Evolutionary conservation across 2,329 filamentous ascomycete genomes (phyloP).

Genomic region (Colletotrichum sidae): DNA sequence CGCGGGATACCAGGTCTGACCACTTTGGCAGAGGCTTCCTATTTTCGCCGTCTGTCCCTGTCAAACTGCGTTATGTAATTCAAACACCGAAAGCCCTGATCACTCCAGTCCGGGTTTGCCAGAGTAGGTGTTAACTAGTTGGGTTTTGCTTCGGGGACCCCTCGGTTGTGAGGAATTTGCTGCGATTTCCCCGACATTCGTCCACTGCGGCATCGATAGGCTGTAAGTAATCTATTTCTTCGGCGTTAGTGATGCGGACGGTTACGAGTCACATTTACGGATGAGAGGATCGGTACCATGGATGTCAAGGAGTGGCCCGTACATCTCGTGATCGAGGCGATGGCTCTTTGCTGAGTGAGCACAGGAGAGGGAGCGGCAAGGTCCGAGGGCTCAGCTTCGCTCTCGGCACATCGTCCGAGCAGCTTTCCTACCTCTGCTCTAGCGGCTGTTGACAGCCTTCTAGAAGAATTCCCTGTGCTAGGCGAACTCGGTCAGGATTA

Average conservation of each 20-base stretch:
- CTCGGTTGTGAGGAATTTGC: not conserved
- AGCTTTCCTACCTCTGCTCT: not conserved
- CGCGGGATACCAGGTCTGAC: slow-evolving; percentile 22
- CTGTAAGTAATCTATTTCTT: too few species aligned
- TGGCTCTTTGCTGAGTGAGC: too few species aligned
- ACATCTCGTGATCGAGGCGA: too few species aligned
- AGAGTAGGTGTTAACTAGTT: too few species aligned
- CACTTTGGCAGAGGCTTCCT: slow-evolving; percentile 27
- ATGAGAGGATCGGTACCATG: too few species aligned
- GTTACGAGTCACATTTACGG: too few species aligned
- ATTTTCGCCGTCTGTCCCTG: slow-evolving; percentile 37
- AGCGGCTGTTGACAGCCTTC: not conserved
- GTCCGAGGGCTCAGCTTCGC: not conserved
- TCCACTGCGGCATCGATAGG: not conserved
- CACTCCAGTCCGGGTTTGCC: too few species aligned
- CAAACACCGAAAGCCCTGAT: slow-evolving; percentile 31
- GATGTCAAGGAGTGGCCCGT: too few species aligned
- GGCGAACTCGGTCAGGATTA: slow-evolving; percentile 13
- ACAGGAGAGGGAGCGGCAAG: too few species aligned
- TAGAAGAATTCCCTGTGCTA: slow-evolving; percentile 14
- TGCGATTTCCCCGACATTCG: slow-evolving; percentile 21
- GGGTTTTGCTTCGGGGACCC: slow-evolving; percentile 7
- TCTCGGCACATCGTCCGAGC: slow-evolving; percentile 1
- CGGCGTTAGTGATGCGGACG: too few species aligned
- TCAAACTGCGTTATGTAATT: slow-evolving; percentile 23